Evolutionary conservation across 108 stramenopile genomes (phyloP), one percentile per base, ranked within the genome.

Genomic region (Pseudonitzschia pungens): DNA sequence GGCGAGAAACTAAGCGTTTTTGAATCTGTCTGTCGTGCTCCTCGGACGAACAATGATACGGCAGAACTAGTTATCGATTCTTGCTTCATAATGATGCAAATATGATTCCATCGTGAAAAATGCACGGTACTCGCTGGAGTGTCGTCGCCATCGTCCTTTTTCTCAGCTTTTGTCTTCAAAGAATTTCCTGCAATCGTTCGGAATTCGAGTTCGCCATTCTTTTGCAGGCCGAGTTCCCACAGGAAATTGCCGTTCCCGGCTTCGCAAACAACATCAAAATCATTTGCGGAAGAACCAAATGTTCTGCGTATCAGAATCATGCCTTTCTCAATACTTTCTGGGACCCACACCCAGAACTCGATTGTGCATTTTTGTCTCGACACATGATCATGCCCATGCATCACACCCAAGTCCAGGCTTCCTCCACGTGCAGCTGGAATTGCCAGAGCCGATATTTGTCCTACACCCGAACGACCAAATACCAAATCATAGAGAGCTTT

Each of bases 51-150:
- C 63, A 85, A 36, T 75, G 78, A 70, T 56, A 76, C 64, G 65
- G 63, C 53, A 50, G 73, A 64, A 51, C 45, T 79, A 27, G 69
- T 74, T 5, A 74, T 65, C 2, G 73, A 68, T 57, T 74, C 73
- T 65, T 79, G 78, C 52, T 74, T 73, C 53, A 79, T 59, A 32
- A 71, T 74, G 48, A 95, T 12, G 60, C 89, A 90, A 9, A 93
- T 87, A 79, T 95, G 94, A 72, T 95, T 95, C 94, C 94, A 95
- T 2, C 84, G 84, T 22, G 90, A 88, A 65, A 64, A 91, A 77
- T 54, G 78, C 14, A 62, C 80, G 76, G 71, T 88, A 62, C 56
- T 79, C 27, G 43, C 33, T 3, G 72, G 65, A 21, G 40, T 57
- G 42, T 69, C 70, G n/a, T 79, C 84, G 6, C 83, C 81, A 45